Percentiles rank a stretch among this genome's conserved stretches.
phyloP scores from a whole-genome alignment of 768 basidiomycete species.

The Suillus tomentosus region DNA sequence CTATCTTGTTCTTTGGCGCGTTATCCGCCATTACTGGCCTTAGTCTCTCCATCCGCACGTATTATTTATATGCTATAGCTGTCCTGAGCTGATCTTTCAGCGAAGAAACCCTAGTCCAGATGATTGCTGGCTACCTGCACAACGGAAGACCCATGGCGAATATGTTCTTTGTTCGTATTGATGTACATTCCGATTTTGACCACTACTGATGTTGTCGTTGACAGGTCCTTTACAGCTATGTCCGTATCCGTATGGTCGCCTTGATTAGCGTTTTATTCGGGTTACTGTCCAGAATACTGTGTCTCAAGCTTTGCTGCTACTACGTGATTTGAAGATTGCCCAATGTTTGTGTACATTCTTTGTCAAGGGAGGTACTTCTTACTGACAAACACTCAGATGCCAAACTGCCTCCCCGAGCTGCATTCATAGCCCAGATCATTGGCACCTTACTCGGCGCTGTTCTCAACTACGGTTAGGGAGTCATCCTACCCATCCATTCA shows the following conservation, averaged over 20 bases:
- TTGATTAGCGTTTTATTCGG: not conserved
- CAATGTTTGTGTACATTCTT: slow-evolving; percentile 20
- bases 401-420: slow-evolving; percentile 65
- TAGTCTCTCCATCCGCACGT: slow-evolving; percentile 22
- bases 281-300: not conserved
- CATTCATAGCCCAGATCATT: slow-evolving; percentile 58
- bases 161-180: slow-evolving; percentile 38
- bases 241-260: not conserved
- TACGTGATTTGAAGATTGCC: slow-evolving; percentile 56
- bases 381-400: slow-evolving; percentile 41
- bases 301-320: slow-evolving; percentile 50
- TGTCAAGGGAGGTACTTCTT: slow-evolving; percentile 15
- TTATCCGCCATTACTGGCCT: slow-evolving; percentile 52
- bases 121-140: slow-evolving; percentile 40
- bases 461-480: slow-evolving; percentile 43
- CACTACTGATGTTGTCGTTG: slow-evolving; percentile 43
- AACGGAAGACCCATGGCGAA: slow-evolving; percentile 43
- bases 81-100: not conserved
- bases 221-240: slow-evolving; percentile 42
- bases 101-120: slow-evolving; percentile 34
- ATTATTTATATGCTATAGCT: not conserved
- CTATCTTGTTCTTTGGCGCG: slow-evolving; percentile 55
- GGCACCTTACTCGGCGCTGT: slow-evolving; percentile 58
- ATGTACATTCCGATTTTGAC: slow-evolving; percentile 13
- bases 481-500: not conserved